phyloP scores from a whole-genome alignment of 768 basidiomycete genomes.

The Lentinula guzmanii region DNA sequence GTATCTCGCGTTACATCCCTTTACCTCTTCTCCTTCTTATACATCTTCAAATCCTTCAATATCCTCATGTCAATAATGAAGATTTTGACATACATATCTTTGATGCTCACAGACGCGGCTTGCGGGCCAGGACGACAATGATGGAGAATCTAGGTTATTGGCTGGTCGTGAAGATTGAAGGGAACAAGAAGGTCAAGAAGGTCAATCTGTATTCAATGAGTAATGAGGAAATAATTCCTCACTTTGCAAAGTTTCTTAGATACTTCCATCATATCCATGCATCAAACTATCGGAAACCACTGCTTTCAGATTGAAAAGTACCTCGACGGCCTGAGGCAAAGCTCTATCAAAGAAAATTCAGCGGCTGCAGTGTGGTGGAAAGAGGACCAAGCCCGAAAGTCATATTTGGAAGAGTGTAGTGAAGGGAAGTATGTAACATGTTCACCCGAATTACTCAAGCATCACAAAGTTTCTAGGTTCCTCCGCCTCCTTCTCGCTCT shows the following conservation, averaged over 20 bases:
- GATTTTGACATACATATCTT: slow-evolving; percentile 48
- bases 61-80: slow-evolving; percentile 38
- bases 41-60: slow-evolving; percentile 48
- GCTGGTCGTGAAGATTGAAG: slow-evolving; percentile 34
- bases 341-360: slow-evolving; percentile 20
- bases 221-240: not conserved
- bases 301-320: slow-evolving; percentile 49
- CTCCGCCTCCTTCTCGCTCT: slow-evolving; percentile 40
- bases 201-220: slow-evolving; percentile 12
- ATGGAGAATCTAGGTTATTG: slow-evolving; percentile 51
- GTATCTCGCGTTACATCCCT: not conserved
- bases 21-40: slow-evolving; percentile 41
- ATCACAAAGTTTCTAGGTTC: slow-evolving; percentile 43
- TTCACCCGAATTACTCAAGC: not conserved
- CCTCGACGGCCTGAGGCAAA: slow-evolving; percentile 39
- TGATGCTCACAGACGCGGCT: slow-evolving; percentile 33
- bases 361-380: slow-evolving; percentile 41
- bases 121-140: slow-evolving; percentile 43
- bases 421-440: slow-evolving; percentile 34
- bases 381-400: slow-evolving; percentile 48
- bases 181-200: slow-evolving; percentile 19
- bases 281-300: slow-evolving; percentile 43
- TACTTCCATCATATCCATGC: slow-evolving; percentile 47
- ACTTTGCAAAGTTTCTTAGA: slow-evolving; percentile 18
- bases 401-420: slow-evolving; percentile 47